Evolutionary conservation across 495 filamentous ascomycete species (phyloP).

Genomic region (Corynascus novoguineensis): DNA sequence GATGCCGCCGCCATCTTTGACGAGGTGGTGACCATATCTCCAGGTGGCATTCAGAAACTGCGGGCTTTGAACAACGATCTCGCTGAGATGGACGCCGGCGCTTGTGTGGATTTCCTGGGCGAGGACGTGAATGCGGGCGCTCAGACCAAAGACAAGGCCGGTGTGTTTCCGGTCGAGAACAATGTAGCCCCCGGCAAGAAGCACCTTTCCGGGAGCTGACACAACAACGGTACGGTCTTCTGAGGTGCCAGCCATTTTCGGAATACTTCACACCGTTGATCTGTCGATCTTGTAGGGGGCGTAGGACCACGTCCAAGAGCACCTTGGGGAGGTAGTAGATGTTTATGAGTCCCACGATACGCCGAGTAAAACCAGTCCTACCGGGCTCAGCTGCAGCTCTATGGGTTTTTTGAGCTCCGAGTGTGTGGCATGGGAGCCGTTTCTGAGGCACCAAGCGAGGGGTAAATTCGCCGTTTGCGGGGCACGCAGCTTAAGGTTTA

Average conservation of each 20-base stretch:
- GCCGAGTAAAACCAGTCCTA: background rate
- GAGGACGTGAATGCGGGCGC: constrained; percentile 84
- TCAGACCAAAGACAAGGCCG: constrained; percentile 87
- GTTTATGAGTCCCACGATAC: background rate
- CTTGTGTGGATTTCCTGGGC: constrained; percentile 59
- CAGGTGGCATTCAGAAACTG: constrained; percentile 84
- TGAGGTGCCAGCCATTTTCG: background rate
- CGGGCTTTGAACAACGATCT: constrained; percentile 81
- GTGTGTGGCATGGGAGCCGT: background rate
- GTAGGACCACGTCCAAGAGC: background rate
- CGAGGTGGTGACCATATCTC: constrained; percentile 71
- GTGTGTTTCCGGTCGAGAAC: constrained; percentile 86
- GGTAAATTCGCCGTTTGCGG: constrained; percentile 3
- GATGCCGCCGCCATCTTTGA: constrained; percentile 66
- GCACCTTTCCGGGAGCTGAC: constrained; percentile 93
- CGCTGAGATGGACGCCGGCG: constrained; percentile 52
- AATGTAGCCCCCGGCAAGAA: constrained; percentile 90
- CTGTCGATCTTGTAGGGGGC: too few relatives aligned
- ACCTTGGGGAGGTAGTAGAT: background rate
- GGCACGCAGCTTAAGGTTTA: background rate
- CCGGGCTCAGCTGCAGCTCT: background rate
- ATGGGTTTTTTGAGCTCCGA: background rate
- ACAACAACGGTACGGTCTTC: constrained; percentile 48
- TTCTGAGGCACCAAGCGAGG: background rate
- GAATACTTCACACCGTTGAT: too few relatives aligned